Base-by-base conservation (phyloP, 495 filamentous ascomycete genomes). In the Cladorrhinum samala region DNA sequence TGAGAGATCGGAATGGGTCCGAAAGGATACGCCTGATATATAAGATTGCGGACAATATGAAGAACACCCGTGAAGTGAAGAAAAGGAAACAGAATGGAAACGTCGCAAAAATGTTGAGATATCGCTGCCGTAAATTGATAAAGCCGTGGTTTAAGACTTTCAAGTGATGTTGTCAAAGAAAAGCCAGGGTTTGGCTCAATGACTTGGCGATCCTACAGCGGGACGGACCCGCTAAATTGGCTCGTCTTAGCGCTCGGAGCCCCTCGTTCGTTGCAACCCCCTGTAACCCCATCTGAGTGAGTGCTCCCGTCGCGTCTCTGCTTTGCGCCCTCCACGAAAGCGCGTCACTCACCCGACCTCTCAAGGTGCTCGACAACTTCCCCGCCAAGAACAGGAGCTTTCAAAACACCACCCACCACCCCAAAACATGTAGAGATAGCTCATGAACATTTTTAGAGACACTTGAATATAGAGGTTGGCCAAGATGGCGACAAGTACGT, bases 1-100 rank as follows among this genome's bases (percentile, higher is more conserved):
- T 14, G 46, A 64, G 1, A 58, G 56, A 42, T 59, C 65, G 54
- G 60, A 68, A 44, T 74, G 71, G 71, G 50, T 71, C 1, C 63
- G 60, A 14, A 56, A 58, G 21, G n/a, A n/a, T n/a, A n/a, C n/a
- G n/a, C n/a, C n/a, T n/a, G n/a, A n/a, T n/a, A n/a, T n/a, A n/a
- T n/a, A n/a, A n/a, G n/a, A n/a, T n/a, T n/a, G n/a, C n/a, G n/a
- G n/a, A n/a, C n/a, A n/a, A n/a, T n/a, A n/a, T n/a, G n/a, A n/a
- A n/a, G n/a, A n/a, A n/a, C n/a, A n/a, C n/a, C n/a, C n/a, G n/a
- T n/a, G n/a, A n/a, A n/a, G n/a, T n/a, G n/a, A n/a, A n/a, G n/a
- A n/a, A n/a, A n/a, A n/a, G n/a, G n/a, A n/a, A n/a, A n/a, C n/a
- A 33, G 27, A 33, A 33, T 6, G 11, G 27, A 33, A 33, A 33